Evolutionary conservation across 257 asterid species (phyloP), one percentile per base, ranked within the genome.

Genomic region (Plantago elongata): DNA sequence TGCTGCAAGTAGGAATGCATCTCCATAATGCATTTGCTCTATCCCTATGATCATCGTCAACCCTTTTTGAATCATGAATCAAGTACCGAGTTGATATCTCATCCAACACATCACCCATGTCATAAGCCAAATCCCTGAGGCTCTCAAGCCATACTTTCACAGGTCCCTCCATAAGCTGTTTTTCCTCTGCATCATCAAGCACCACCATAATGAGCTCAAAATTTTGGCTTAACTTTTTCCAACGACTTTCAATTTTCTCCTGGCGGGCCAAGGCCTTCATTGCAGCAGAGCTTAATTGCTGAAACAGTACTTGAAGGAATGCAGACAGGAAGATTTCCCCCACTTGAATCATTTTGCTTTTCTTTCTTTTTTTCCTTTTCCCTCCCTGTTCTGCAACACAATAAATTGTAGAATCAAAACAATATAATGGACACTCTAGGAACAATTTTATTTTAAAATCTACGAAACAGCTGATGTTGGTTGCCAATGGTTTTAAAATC

Each of bases 311-410:
- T 45, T 77, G 74, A 44, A 83, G 15, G 58, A 86, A 71, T 55
- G 95, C 82, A 56, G 84, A 72, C 47, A 86, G 74, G 71, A 86
- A 83, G 60, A 86, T 51, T 81, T 86, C 91, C 14, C 80, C 95
- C 59, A 81, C 69, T 34, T 7, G 7, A 60, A 77, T 54, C 94
- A 85, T 85, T 47, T 68, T 65, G 34, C 13, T 52, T 13, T 49
- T 12, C 1, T 49, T 49, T 49, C 7, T 5, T 13, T 9, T 15
- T 9, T 17, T 51, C 15, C 34, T 29, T 15, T 22, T 22, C 27
- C 27, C 27, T 22, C 27, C 27, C 27, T 22, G 27, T 22, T 22
- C 27, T 22, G 27, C 27, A 22, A 22, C 27, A 22, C 27, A 22
- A 2, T 22, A 22, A 22, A 22, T 22, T 22, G 27, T 22, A 22